These are phyloP conservation scores for Geosmithia flava DNA, from an alignment of 2,329 filamentous ascomycete genomes.

Conservation along the genomic window DNA sequence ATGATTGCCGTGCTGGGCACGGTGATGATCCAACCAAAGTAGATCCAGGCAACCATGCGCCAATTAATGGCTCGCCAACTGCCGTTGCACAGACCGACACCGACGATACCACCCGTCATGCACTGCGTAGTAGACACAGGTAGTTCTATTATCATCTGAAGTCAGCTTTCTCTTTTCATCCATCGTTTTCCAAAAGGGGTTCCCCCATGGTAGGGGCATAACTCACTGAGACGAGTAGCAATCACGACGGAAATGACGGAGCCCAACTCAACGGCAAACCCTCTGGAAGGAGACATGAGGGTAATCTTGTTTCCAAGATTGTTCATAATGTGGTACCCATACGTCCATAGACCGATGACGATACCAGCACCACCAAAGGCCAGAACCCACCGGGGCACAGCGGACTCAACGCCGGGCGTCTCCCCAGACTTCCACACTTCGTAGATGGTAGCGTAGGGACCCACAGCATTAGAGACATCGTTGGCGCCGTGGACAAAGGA, in stretches of 20 bases:
- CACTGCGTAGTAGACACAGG: constrained; percentile 55
- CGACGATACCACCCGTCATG: constrained; percentile 49
- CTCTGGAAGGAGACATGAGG: constrained; percentile 47
- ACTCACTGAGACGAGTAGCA: constrained; percentile 43
- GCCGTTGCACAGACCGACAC: constrained; percentile 49
- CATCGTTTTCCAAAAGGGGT: neutral
- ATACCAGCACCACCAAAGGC: constrained; percentile 38
- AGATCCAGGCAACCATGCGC: constrained; percentile 48
- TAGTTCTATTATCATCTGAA: constrained; percentile 24
- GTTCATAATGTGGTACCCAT: constrained; percentile 54
- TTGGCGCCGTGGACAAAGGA: constrained; percentile 57
- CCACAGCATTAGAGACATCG: constrained; percentile 51
- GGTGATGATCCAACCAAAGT: constrained; percentile 48
- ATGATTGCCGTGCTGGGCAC: constrained; percentile 44
- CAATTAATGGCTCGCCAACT: constrained; percentile 48
- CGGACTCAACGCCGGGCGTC: constrained; percentile 26
- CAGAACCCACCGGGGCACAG: constrained; percentile 49
- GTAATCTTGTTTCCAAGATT: constrained; percentile 50
- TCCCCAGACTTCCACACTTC: constrained; percentile 41
- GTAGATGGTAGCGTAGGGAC: constrained; percentile 51
- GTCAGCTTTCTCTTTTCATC: neutral
- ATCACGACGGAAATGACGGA: constrained; percentile 50
- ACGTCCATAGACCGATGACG: constrained; percentile 44
- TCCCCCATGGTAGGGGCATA: no score
- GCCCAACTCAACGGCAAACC: constrained; percentile 48